Percentiles rank a stretch among this genome's conserved stretches.
Conservation (phyloP, 257 asterid species). For the Fraxinus quadrangulata region DNA sequence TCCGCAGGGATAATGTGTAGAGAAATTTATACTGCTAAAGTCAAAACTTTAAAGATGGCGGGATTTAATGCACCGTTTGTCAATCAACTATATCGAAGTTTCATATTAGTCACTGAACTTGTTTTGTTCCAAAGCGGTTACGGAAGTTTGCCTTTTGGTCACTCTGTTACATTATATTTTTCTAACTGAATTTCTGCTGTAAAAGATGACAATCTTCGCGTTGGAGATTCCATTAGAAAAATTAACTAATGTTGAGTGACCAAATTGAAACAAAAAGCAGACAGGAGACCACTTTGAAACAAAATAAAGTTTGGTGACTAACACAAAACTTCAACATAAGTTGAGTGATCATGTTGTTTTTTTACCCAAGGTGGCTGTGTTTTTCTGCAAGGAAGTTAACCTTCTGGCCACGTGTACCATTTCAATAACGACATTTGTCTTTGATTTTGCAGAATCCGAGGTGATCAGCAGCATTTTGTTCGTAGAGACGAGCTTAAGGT, state of each 20-base stretch:
- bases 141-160: neutral
- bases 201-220: neutral
- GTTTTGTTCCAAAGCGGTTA: neutral
- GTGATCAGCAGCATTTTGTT: constrained; percentile 99
- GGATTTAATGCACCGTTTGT: neutral
- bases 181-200: neutral
- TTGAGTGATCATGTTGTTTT: neutral
- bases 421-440: neutral
- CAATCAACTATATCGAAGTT: neutral
- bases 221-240: neutral
- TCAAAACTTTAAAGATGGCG: neutral
- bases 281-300: neutral
- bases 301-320: neutral
- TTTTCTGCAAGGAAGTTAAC: neutral
- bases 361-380: neutral
- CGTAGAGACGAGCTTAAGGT: constrained; percentile 98
- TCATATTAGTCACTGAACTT: neutral
- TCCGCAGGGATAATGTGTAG: neutral
- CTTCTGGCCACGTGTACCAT: neutral
- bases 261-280: neutral
- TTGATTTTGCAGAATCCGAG: constrained; percentile 63
- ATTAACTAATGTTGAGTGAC: neutral
- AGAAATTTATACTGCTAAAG: neutral
- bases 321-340: neutral
- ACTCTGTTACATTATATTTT: neutral